phyloP scores from a whole-genome alignment of 1,284 basidiomycete genomes.

The Megacollybia platyphylla region DNA sequence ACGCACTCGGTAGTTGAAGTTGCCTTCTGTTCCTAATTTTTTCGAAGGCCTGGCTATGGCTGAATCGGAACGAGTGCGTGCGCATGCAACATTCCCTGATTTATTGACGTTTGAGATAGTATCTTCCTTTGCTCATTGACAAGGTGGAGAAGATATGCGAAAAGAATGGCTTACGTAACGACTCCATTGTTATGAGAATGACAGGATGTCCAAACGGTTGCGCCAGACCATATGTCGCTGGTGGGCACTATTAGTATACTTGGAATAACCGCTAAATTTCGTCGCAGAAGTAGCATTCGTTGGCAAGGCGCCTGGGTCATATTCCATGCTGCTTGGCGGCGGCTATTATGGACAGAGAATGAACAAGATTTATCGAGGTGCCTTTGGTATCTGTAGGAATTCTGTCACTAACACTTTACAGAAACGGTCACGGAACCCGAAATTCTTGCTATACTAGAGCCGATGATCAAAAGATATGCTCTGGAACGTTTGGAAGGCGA shows the following conservation, averaged over 20 bases:
- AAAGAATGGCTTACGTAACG: constrained; percentile 83
- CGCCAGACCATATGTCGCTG: constrained; percentile 88
- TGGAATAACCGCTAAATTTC: not conserved
- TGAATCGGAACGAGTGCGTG: constrained; percentile 73
- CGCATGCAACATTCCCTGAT: constrained; percentile 1
- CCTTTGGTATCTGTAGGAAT: constrained; percentile 1
- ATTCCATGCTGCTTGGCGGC: constrained; percentile 93
- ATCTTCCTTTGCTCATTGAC: constrained; percentile 88
- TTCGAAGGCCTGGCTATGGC: constrained; percentile 79
- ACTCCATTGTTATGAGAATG: constrained; percentile 97
- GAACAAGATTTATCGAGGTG: constrained; percentile 86
- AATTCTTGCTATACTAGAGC: constrained; percentile 79
- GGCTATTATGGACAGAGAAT: constrained; percentile 88
- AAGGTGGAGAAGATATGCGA: constrained; percentile 96
- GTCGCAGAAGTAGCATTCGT: constrained; percentile 83
- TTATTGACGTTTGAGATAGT: constrained; percentile 28
- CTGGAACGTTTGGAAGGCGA: constrained; percentile 84
- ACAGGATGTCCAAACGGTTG: constrained; percentile 94
- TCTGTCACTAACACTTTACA: constrained; percentile 14
- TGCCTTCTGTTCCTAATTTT: not conserved
- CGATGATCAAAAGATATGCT: constrained; percentile 92
- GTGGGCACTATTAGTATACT: constrained; percentile 21
- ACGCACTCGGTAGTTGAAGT: constrained; percentile 11
- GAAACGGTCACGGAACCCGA: constrained; percentile 92
- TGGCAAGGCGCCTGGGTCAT: constrained; percentile 90